Base-by-base conservation (phyloP, 2,329 filamentous ascomycete genomes). In the Fusarium haematococcum region DNA sequence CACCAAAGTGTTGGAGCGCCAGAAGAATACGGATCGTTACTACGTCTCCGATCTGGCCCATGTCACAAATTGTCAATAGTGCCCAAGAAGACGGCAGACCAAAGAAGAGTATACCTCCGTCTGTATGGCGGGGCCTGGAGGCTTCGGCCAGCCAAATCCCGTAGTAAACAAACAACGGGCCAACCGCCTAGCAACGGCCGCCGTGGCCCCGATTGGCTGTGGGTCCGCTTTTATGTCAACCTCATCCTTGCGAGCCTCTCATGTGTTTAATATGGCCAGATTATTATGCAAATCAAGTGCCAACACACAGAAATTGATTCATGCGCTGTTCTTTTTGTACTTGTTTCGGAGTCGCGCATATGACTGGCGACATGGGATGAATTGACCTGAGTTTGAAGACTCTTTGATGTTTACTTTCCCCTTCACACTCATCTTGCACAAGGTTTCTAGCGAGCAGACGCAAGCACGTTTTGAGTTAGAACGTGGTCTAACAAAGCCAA, bases 111-210 rank as follows among this genome's bases (percentile, higher is more conserved):
- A 72, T 63, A 32, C 48, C 23, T 50, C 25, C 61, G 43, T 41
- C 27, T 67, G 70, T 59, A 68, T 70, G 67, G 77, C 77, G 78
- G 78, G 75, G 78, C 74, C 37, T 54, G 32, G 37, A 59, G 64
- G 61, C 52, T 76, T 69, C 39, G 33, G 65, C 58, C 61, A 64
- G 67, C 50, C 59, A 74, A 66, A 61, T 65, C 63, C 67, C 61
- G 67, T 73, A 78, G 79, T 81, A 81, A 81, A 81, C 79, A 81
- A 81, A 81, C 80, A 80, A 77, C 74, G 68, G 71, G 72, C 71
- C 77, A 79, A 80, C 80, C 68, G 74, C 80, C 77, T 75, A 81
- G 80, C 80, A 81, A 81, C 80, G 77, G 71, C 27, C 25, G 27
- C 18, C 14, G 27, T 48, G 37, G 45, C 45, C 41, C 67, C 67